Percentiles rank a stretch among this genome's conserved stretches.
These are phyloP conservation scores for Uronychia setigera DNA, from an alignment of 73 alveolate genomes.

Conservation along the genomic window DNA sequence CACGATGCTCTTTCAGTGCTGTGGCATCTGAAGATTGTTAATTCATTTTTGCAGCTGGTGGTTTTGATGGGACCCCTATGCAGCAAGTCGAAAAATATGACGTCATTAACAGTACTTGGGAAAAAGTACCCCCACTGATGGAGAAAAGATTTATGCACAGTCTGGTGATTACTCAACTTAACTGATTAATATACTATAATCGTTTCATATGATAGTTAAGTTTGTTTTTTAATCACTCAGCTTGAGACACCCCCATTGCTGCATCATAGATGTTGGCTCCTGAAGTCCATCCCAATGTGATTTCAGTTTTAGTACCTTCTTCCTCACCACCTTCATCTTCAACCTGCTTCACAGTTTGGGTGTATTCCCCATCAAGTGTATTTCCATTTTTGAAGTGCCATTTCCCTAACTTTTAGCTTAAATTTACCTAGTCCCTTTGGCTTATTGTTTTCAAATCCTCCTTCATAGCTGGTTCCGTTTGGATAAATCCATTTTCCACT, in stretches of 20 bases:
- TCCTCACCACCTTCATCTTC: slow-evolving; percentile 88
- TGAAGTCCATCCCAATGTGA: slow-evolving; percentile 57
- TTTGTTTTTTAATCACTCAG: too few relatives aligned
- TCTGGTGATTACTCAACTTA: too few relatives aligned
- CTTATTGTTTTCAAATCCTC: slow-evolving; percentile 91
- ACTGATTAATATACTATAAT: too few relatives aligned
- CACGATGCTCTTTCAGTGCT: slow-evolving; percentile 89
- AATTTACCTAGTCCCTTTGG: slow-evolving; percentile 86
- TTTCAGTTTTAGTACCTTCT: slow-evolving; percentile 68
- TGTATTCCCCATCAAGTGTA: slow-evolving; percentile 80
- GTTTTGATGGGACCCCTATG: slow-evolving; percentile 84
- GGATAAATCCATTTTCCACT: slow-evolving; percentile 93
- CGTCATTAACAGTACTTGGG: slow-evolving; percentile 81
- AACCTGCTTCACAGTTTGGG: slow-evolving; percentile 65
- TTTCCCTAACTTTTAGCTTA: slow-evolving; percentile 37
- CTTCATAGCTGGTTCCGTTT: slow-evolving; percentile 94
- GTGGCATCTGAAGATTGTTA: slow-evolving; percentile 75
- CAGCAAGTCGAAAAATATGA: slow-evolving; percentile 88
- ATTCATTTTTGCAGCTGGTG: slow-evolving; percentile 87
- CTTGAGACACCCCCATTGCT: slow-evolving; percentile 59
- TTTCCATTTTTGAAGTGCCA: slow-evolving; percentile 96
- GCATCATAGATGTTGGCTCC: slow-evolving; percentile 54
- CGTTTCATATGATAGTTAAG: too few relatives aligned
- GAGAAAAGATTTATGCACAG: slow-evolving; percentile 89
- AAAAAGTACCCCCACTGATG: slow-evolving; percentile 64